Percentiles rank a stretch among this genome's conserved stretches.
These are phyloP conservation scores for Phialemonium atrogriseum DNA, from an alignment of 2,329 filamentous ascomycete genomes.

Conservation along the genomic window DNA sequence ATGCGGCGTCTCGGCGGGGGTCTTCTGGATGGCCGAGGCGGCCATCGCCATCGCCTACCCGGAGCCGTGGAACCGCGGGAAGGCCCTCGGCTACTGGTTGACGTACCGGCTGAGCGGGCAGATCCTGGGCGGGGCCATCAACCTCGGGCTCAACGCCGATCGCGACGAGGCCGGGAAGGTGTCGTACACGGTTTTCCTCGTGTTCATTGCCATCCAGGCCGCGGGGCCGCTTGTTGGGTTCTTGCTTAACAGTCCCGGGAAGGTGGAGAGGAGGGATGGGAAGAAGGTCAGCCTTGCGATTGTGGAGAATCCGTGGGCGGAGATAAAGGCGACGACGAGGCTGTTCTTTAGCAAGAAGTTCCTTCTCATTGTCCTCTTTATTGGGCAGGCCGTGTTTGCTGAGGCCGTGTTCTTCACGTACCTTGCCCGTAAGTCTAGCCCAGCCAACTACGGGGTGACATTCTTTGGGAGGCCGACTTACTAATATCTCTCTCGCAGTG, in stretches of 20 bases:
- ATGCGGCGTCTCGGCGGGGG: constrained; percentile 61
- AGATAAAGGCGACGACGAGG: constrained; percentile 50
- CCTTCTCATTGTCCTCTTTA: constrained; percentile 56
- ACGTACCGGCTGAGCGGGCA: constrained; percentile 32
- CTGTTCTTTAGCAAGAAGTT: constrained; percentile 55
- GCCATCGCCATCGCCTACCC: constrained; percentile 67
- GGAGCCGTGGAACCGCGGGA: constrained; percentile 58
- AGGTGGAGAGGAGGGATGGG: constrained; percentile 59
- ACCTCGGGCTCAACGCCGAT: constrained; percentile 10
- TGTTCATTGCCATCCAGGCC: constrained; percentile 65
- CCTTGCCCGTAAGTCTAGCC: constrained; percentile 30
- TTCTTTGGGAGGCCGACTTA: too few relatives aligned
- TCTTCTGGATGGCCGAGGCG: constrained; percentile 71
- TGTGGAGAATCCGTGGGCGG: constrained; percentile 43
- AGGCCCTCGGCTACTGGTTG: constrained; percentile 62
- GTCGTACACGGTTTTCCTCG: constrained; percentile 58
- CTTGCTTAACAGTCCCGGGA: constrained; percentile 49
- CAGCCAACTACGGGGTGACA: neutral
- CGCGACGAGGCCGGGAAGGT: constrained; percentile 6
- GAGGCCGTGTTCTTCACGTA: constrained; percentile 70
- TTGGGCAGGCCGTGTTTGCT: constrained; percentile 61
- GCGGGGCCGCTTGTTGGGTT: constrained; percentile 56
- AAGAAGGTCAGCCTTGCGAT: constrained; percentile 52
- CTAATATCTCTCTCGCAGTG: constrained; percentile 21
- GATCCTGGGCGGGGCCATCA: constrained; percentile 12